phyloP scores from a whole-genome alignment of 106 monocot genomes.

The Allium sativum region DNA sequence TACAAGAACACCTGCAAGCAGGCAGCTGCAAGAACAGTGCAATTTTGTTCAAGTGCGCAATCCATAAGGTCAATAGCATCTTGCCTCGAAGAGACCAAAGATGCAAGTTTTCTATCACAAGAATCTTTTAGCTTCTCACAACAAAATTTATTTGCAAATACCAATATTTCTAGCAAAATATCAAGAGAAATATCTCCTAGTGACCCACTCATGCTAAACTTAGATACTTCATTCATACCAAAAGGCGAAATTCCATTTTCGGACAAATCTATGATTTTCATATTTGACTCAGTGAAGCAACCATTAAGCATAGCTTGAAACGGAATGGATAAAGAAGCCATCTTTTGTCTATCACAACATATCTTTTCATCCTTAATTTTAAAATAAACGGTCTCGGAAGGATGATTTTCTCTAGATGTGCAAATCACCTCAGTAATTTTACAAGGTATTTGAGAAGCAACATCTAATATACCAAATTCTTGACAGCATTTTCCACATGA shows the following conservation, averaged over 20 bases:
- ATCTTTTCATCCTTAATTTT: conserved; percentile 55
- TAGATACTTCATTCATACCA: conserved; percentile 59
- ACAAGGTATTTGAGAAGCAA: conserved; percentile 41
- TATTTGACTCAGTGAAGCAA: conserved; percentile 73
- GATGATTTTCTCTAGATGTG: conserved; percentile 13
- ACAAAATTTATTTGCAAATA: conserved; percentile 89
- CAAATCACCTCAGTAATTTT: conserved; percentile 1
- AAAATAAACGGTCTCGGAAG: conserved; percentile 45
- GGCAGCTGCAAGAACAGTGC: conserved; percentile 57
- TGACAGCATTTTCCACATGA: conserved; percentile 78
- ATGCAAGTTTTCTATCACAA: conserved; percentile 80
- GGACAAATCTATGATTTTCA: conserved; percentile 76
- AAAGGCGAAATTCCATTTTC: conserved; percentile 72
- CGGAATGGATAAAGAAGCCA: conserved; percentile 69
- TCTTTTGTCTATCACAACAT: conserved; percentile 59
- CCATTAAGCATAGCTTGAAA: conserved; percentile 92
- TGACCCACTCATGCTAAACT: conserved; percentile 33
- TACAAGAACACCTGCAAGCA: conserved; percentile 74
- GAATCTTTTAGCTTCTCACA: conserved; percentile 86
- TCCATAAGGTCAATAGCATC: conserved; percentile 89
- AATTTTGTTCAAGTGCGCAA: conserved; percentile 76
- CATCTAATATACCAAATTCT: conserved; percentile 51
- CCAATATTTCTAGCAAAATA: conserved; percentile 58
- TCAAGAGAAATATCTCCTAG: conserved; percentile 49
- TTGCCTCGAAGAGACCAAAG: conserved; percentile 58